Conservation (phyloP, 192 early-diverging fungal species). For the Rhizophagus clarus region DNA sequence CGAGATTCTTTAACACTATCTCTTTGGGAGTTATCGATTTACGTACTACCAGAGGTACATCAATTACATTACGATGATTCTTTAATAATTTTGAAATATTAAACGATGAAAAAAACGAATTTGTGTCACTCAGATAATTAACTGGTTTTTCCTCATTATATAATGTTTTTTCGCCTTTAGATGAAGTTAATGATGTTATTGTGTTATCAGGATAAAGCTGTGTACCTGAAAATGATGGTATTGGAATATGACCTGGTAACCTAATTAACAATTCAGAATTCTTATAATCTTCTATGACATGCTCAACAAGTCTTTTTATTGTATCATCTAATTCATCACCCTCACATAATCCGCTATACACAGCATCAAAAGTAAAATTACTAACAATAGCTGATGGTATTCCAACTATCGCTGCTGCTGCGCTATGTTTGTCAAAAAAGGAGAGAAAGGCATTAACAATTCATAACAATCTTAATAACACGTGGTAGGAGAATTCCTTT, state of each 20-base stretch:
- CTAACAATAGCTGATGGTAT: conserved; percentile 59
- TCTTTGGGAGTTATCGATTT: conserved; percentile 49
- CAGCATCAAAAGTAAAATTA: conserved; percentile 68
- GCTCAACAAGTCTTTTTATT: conserved; percentile 40
- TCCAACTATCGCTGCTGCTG: conserved; percentile 50
- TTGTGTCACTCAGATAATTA: not conserved
- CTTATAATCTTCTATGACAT: conserved; percentile 52
- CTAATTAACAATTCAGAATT: conserved; percentile 54
- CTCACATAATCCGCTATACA: conserved; percentile 53
- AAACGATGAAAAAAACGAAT: conserved; percentile 14
- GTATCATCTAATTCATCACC: conserved; percentile 53
- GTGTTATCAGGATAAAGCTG: conserved; percentile 27
- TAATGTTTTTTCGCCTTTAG: not conserved
- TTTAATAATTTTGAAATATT: conserved; percentile 3
- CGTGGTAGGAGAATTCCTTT: not conserved
- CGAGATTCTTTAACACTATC: conserved; percentile 44
- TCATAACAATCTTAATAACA: not conserved
- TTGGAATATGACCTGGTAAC: conserved; percentile 58
- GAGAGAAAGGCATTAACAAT: not conserved
- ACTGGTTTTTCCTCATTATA: not conserved
- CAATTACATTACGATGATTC: conserved; percentile 44
- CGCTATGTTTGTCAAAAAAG: conserved; percentile 34
- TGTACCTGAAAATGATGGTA: conserved; percentile 56
- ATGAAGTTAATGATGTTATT: not conserved
- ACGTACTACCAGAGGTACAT: conserved; percentile 61